Conservation (phyloP, 129 eudicot species). For the Chrysanthemum lavandulifolium region DNA sequence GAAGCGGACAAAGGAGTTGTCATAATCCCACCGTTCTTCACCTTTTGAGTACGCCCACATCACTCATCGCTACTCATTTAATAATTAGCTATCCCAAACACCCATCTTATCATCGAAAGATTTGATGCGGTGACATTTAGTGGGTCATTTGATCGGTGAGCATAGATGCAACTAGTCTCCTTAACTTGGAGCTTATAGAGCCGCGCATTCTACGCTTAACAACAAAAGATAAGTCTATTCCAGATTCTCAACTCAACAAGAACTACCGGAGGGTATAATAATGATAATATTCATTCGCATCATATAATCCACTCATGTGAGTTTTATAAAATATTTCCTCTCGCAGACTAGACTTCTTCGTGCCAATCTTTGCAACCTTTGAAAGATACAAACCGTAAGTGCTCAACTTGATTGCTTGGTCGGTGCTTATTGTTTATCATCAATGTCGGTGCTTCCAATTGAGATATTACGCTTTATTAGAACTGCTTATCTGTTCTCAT, state of each 20-base stretch:
- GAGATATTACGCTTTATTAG: not conserved
- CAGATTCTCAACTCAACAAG: slow-evolving; percentile 88
- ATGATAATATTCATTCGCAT: slow-evolving; percentile 5
- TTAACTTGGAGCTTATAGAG: slow-evolving; percentile 92
- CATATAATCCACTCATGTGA: not conserved
- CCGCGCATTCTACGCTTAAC: slow-evolving; percentile 81
- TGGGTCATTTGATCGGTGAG: slow-evolving; percentile 98
- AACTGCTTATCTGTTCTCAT: too few relatives aligned
- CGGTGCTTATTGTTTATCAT: slow-evolving; percentile 15
- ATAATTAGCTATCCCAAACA: too few relatives aligned
- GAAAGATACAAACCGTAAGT: slow-evolving; percentile 77
- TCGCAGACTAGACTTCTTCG: slow-evolving; percentile 93
- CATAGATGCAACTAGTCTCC: slow-evolving; percentile 97
- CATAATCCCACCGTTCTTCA: too few relatives aligned
- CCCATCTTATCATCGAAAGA: slow-evolving; percentile 2
- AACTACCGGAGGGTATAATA: slow-evolving; percentile 79
- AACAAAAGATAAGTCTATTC: slow-evolving; percentile 87
- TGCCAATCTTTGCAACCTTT: slow-evolving; percentile 97
- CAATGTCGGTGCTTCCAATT: too few relatives aligned
- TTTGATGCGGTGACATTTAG: slow-evolving; percentile 73
- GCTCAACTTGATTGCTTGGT: slow-evolving; percentile 99
- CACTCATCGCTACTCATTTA: too few relatives aligned
- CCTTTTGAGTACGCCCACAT: too few relatives aligned
- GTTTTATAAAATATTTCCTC: not conserved
- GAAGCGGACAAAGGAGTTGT: too few relatives aligned